Base-by-base conservation (phyloP, 1,139 yeast genomes). In the Hyphopichia burtonii region DNA sequence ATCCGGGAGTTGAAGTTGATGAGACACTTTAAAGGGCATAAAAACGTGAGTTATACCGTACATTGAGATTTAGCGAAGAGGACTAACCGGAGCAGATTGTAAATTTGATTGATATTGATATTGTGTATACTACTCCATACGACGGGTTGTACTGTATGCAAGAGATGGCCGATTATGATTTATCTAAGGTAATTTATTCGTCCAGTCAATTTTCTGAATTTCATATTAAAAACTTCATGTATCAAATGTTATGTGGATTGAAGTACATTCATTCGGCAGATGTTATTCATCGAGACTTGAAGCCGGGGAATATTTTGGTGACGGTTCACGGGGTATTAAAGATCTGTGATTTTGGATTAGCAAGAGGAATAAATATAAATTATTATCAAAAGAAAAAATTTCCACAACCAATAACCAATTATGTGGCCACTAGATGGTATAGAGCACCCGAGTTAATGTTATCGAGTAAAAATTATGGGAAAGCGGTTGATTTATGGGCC, bases 341-440 rank as follows among this genome's bases (percentile, higher is more conserved):
- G 58, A 86, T 88, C 12, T 86, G 96, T 58, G 96, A 88, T 61
- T 88, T 88, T 68, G 96, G 96, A 0, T 68, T 90, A 39, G 96
- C 97, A 1, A 69, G 97, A 54, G 91, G 95, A 2, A 71, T 85
- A 12, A 68, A 76, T 41, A 71, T 71, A 25, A 65, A 61, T 44
- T 72, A 50, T 50, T 63, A 56, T 43, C 63, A 50, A 41, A 56
- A 49, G 25, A 52, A 34, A 44, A 54, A 40, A 40, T 60, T 53
- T 46, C 75, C 66, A 16, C n/a, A n/a, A 20, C 8, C 8, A 20
- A 86, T 87, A 38, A 90, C 97, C 3, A 83, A 83, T 51, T 90
- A 90, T 55, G 97, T 91, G 15, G 97, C 97, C 3, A 91, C 98
- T 0, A 68, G 98, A 46, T 91, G 96, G 96, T 91, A 91, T 58